phyloP scores from a whole-genome alignment of 1,284 basidiomycete species.

The Entoloma clypeatum region DNA sequence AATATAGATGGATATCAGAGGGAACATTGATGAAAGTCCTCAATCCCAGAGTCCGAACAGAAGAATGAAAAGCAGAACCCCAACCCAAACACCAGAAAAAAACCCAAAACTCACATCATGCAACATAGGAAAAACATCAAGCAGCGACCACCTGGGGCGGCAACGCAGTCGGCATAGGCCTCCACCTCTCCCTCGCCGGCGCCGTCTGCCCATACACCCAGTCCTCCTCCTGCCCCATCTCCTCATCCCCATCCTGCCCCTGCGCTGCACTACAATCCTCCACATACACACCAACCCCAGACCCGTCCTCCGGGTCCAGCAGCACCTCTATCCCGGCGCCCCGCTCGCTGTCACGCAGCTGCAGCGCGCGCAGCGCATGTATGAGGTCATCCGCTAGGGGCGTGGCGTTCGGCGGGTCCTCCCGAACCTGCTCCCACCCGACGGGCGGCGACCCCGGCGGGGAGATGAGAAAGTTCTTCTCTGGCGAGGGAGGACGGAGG shows the following conservation, averaged over 20 bases:
- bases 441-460: constrained; percentile 98
- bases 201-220: constrained; percentile 63
- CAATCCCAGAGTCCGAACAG: too few species aligned
- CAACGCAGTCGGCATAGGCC: constrained; percentile 50
- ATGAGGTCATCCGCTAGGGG: constrained; percentile 92
- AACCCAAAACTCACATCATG: constrained; percentile 21
- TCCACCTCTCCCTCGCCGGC: constrained; percentile 48
- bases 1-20: too few species aligned
- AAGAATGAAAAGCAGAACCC: constrained; percentile 8
- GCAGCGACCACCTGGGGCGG: constrained; percentile 42
- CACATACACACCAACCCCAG: constrained; percentile 71
- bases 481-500: constrained; percentile 73
- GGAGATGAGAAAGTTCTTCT: constrained; percentile 96
- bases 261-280: constrained; percentile 66
- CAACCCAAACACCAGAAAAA: constrained; percentile 3
- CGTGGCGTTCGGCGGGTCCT: constrained; percentile 87
- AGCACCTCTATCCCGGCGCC: constrained; percentile 49
- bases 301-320: constrained; percentile 62
- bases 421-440: constrained; percentile 90
- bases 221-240: constrained; percentile 39
- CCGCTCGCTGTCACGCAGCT: constrained; percentile 47
- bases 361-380: constrained; percentile 62
- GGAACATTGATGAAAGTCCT: too few species aligned
- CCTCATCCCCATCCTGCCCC: constrained; percentile 30
- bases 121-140: constrained; percentile 17